phyloP scores from a whole-genome alignment of 306 rosid species.

The Cyamopsis tetragonoloba region DNA sequence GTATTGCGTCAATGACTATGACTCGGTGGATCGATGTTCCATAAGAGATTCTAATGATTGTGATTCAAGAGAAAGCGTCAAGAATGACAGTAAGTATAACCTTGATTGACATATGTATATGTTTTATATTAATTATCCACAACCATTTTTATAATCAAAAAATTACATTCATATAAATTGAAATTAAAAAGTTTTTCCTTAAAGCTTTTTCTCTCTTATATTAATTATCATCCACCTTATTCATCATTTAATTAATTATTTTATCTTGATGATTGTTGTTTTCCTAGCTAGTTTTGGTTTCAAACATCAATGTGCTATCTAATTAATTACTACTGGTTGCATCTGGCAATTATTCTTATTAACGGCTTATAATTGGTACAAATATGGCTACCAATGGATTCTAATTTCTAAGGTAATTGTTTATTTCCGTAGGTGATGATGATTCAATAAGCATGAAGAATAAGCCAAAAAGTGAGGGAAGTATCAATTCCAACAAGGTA shows the following conservation, averaged over 20 bases:
- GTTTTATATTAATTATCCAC: background rate
- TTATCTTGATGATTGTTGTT: background rate
- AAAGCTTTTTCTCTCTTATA: no score
- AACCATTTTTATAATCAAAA: no score
- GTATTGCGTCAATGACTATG: constrained; percentile 33
- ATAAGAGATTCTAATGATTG: background rate
- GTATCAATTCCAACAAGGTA: constrained; percentile 26
- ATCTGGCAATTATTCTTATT: background rate
- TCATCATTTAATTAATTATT: no score
- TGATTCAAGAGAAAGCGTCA: background rate
- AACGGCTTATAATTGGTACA: background rate
- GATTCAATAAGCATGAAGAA: background rate
- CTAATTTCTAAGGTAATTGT: background rate
- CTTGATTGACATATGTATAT: background rate
- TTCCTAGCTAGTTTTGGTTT: background rate
- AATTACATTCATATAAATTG: no score
- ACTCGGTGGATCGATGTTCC: background rate
- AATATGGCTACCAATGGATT: background rate
- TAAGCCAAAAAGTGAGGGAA: background rate
- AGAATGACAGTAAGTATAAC: constrained; percentile 14
- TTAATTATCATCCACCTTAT: background rate
- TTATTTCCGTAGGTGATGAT: constrained; percentile 22
- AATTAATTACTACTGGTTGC: no score
- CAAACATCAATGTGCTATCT: background rate
- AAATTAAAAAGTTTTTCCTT: no score